Conservation (phyloP, 2,329 filamentous ascomycete genomes). For the Chaetomiaceae sp. region DNA sequence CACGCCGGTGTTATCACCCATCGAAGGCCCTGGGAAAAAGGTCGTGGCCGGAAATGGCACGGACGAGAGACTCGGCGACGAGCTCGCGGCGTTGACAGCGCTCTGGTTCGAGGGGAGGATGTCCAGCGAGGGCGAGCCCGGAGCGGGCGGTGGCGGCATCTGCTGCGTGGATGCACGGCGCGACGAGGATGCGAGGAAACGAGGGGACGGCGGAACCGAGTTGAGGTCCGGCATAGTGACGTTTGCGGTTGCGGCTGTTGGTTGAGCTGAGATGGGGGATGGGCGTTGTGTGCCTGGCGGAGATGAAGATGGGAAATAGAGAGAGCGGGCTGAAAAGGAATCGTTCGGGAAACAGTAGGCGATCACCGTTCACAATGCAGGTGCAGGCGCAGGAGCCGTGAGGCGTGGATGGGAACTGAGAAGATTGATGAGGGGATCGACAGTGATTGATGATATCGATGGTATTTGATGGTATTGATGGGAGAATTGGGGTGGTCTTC, state of each 20-base stretch:
- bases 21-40: constrained; percentile 18
- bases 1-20: constrained; percentile 41
- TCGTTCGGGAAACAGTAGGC: too few species aligned
- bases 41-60: constrained; percentile 30
- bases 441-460: too few species aligned
- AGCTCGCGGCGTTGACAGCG: constrained; percentile 40
- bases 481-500: background rate
- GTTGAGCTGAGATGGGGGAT: background rate
- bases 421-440: too few species aligned
- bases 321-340: too few species aligned
- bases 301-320: too few species aligned
- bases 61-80: constrained; percentile 32
- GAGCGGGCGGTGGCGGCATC: constrained; percentile 37
- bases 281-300: too few species aligned
- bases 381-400: too few species aligned
- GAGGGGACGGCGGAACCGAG: constrained; percentile 49
- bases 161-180: constrained; percentile 41
- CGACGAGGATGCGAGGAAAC: constrained; percentile 38
- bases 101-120: constrained; percentile 55
- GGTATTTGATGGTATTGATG: too few species aligned
- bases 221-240: constrained; percentile 51
- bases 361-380: too few species aligned
- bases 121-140: constrained; percentile 44
- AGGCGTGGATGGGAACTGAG: too few species aligned
- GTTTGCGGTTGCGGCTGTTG: background rate